Evolutionary conservation across 1,284 basidiomycete genomes (phyloP).

Genomic region (Pholiota adiposa): DNA sequence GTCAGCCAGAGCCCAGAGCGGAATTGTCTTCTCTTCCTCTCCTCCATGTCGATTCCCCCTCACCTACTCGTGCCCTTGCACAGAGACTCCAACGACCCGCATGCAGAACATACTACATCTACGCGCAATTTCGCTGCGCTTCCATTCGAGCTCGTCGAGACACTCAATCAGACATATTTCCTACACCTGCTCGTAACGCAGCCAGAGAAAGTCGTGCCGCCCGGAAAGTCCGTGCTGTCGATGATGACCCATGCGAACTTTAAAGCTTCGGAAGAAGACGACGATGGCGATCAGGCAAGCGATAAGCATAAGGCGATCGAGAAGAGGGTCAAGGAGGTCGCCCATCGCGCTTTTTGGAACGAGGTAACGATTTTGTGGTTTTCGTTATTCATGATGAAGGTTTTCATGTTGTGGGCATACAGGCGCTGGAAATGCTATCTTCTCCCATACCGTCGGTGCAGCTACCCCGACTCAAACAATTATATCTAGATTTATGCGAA

Average conservation of each 20-base stretch:
- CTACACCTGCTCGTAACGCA: slow-evolving; percentile 66
- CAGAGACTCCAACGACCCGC: background rate
- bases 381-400: background rate
- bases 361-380: slow-evolving; percentile 47
- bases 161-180: slow-evolving; percentile 61
- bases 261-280: slow-evolving; percentile 20
- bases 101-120: background rate
- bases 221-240: slow-evolving; percentile 71
- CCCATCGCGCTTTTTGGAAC: slow-evolving; percentile 73
- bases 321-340: slow-evolving; percentile 55
- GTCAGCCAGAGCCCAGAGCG: background rate
- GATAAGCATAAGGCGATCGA: slow-evolving; percentile 40
- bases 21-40: background rate
- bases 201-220: slow-evolving; percentile 59
- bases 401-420: background rate
- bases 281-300: slow-evolving; percentile 7
- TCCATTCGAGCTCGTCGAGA: slow-evolving; percentile 55
- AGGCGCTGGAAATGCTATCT: slow-evolving; percentile 41
- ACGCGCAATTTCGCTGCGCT: slow-evolving; percentile 30
- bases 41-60: slow-evolving; percentile 8
- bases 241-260: slow-evolving; percentile 51
- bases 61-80: slow-evolving; percentile 2
- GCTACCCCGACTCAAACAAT: slow-evolving; percentile 48
- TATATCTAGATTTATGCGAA: slow-evolving; percentile 57
- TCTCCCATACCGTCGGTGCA: slow-evolving; percentile 40